Conservation (phyloP, 164 flowering plant genomes). For the Cinnamomum chago region DNA sequence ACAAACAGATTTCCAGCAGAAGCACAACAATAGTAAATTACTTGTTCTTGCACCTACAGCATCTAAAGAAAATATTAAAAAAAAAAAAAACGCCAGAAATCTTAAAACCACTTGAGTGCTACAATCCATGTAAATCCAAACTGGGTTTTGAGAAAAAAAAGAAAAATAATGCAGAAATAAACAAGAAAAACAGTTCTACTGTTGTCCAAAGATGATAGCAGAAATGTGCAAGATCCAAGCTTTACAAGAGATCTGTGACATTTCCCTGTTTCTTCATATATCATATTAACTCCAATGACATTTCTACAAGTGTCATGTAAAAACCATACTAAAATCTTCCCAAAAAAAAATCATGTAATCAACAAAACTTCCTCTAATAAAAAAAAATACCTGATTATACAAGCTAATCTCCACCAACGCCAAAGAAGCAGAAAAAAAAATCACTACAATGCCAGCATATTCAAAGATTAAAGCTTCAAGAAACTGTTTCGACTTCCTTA, state of each 20-base stretch:
- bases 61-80: neutral
- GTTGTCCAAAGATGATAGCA: too few relatives aligned
- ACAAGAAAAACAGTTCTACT: too few relatives aligned
- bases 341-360: neutral
- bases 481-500: neutral
- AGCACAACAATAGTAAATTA: neutral
- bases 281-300: too few relatives aligned
- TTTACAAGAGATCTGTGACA: neutral
- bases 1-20: neutral
- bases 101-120: neutral
- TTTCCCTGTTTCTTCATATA: neutral
- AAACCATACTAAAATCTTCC: neutral
- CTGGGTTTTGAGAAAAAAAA: too few relatives aligned
- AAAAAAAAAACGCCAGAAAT: neutral
- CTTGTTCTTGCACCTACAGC: too few relatives aligned
- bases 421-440: neutral
- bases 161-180: too few relatives aligned
- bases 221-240: neutral
- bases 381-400: slow-evolving; percentile 1
- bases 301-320: neutral
- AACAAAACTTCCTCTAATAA: neutral
- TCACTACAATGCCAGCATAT: neutral
- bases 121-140: too few relatives aligned
- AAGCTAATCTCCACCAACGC: neutral
- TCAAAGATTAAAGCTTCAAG: neutral